phyloP scores from a whole-genome alignment of 306 rosid genomes.

The Betula pendula region DNA sequence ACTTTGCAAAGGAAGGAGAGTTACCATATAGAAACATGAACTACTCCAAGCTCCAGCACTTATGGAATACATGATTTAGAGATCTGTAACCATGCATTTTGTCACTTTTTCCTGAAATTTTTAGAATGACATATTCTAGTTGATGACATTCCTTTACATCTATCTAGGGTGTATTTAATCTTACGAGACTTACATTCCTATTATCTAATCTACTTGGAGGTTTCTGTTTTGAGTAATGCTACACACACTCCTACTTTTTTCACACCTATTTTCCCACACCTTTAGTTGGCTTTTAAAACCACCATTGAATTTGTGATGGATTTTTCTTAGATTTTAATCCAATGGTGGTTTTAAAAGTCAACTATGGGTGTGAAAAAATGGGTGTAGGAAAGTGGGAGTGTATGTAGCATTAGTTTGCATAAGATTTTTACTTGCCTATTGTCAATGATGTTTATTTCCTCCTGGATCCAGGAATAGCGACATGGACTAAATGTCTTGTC shows the following conservation, averaged over 20 bases:
- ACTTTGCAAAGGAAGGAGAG: not conserved
- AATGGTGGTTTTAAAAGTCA: too few relatives aligned
- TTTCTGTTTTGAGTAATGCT: conserved; percentile 28
- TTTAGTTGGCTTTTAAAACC: too few relatives aligned
- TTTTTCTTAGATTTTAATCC: too few relatives aligned
- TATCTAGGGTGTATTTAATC: not conserved
- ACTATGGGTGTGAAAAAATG: too few relatives aligned
- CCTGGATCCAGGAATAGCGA: too few relatives aligned
- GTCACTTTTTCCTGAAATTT: not conserved
- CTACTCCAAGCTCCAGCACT: not conserved
- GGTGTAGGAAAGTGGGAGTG: too few relatives aligned
- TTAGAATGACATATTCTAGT: not conserved
- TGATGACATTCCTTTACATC: not conserved
- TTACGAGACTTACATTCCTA: not conserved
- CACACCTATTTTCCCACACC: too few relatives aligned
- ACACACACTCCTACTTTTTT: too few relatives aligned
- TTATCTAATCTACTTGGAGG: not conserved
- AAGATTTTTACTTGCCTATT: conserved; percentile 11
- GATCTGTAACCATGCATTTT: not conserved
- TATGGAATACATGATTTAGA: not conserved
- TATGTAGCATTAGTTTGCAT: conserved; percentile 11
- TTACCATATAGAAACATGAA: not conserved
- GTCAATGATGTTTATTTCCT: conserved; percentile 14
- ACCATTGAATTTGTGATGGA: too few relatives aligned
- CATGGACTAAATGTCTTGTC: too few relatives aligned